Base-by-base conservation (phyloP, 2,329 filamentous ascomycete genomes). In the Beauveria brongniartii region DNA sequence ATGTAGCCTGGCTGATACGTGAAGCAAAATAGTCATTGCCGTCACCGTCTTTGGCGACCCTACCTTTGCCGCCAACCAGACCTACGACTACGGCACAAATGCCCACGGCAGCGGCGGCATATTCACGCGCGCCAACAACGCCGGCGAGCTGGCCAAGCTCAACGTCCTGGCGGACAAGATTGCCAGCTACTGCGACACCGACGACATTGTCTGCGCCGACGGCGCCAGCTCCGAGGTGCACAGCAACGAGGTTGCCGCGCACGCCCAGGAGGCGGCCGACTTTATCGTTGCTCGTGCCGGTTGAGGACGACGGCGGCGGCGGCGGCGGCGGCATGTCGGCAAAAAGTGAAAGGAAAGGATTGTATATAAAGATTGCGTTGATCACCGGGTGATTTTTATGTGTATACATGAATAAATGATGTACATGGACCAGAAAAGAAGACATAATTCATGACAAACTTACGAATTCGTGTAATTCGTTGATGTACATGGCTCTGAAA, bases 21-120 rank as follows among this genome's bases (percentile, higher is more conserved):
- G 14, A 5, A 18, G 34, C 34, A 7, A 7, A 10, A 26, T 12
- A 63, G 62, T 63, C 55, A 24, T 57, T 20, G 62, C 59, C 30
- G 62, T 63, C 24, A 59, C 59, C 30, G 59, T 62, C 37, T 63
- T 63, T 41, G 62, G 62, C 34, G 62, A 63, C 59, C 62, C 62
- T 7, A 63, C 54, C n/a, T 63, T 63, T 28, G 37, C 50, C 14
- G 48, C 50, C 44, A 61, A 58, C 50, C 62, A 63, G 55, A 55
- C 41, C 22, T 63, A 62, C 41, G 18, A 63, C 55, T 57, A 59
- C 37, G 62, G 62, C n/a, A 56, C 24, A 30, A 58, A 62, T 50
- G 62, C 59, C 22, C 2, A 61, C n/a, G 59, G 59, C 22, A 56
- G 5, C 16, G 46, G 46, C 28, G 59, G 59, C 41, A 59, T 63